These are phyloP conservation scores for Nepenthes gracilis DNA, from an alignment of 148 eudicot species.

Conservation along the genomic window DNA sequence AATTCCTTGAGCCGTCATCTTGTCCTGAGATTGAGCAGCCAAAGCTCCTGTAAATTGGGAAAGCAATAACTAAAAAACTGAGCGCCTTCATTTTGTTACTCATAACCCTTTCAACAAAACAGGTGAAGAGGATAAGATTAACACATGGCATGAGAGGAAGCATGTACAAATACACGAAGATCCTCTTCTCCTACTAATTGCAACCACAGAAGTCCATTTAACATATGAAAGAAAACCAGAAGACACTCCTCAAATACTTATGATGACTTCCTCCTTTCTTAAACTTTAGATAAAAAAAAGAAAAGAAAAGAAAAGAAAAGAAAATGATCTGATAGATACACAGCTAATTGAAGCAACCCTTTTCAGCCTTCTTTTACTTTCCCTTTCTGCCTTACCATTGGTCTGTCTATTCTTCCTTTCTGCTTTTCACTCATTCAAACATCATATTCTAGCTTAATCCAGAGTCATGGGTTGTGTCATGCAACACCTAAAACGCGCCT, in stretches of 20 bases:
- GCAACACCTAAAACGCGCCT: slow-evolving; percentile 14
- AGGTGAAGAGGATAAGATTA: not conserved
- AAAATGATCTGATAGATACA: slow-evolving; percentile 1
- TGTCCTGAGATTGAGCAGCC: too few relatives aligned
- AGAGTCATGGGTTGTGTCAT: slow-evolving; percentile 11
- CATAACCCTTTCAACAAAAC: too few relatives aligned
- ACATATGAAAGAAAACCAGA: not conserved
- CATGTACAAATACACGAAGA: not conserved
- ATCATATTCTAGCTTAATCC: slow-evolving; percentile 2
- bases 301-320: too few relatives aligned
- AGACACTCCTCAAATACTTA: not conserved
- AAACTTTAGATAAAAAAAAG: not conserved
- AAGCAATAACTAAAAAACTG: too few relatives aligned
- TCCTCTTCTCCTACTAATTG: slow-evolving; percentile 1
- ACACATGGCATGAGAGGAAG: not conserved
- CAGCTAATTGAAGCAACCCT: not conserved
- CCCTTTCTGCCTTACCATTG: not conserved
- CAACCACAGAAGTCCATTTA: not conserved
- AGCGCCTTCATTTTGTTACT: too few relatives aligned
- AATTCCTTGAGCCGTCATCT: too few relatives aligned
- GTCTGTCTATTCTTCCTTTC: not conserved
- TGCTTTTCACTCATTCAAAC: not conserved
- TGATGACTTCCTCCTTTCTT: not conserved
- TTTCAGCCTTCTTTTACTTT: not conserved
- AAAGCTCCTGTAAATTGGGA: too few relatives aligned